Base-by-base conservation (phyloP, 164 flowering plant species). In the Nelumbo lutea region DNA sequence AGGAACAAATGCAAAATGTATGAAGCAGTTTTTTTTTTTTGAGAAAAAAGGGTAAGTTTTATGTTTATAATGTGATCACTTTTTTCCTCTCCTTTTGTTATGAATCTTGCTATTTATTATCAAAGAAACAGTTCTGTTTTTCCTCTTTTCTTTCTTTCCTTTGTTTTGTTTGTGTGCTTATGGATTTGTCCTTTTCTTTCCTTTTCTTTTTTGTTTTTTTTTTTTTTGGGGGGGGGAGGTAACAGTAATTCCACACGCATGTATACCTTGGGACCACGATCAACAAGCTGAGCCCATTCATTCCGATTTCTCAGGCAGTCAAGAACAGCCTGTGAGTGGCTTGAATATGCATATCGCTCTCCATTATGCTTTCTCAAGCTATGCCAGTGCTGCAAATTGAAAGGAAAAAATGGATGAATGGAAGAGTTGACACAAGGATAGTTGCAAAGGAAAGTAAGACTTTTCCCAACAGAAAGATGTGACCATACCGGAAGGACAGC, bases 271-370 rank as follows among this genome's bases (percentile, higher is more conserved):
- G 99, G 97, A 64, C 96, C 97, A 62, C 97, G 97, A 73, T 92
- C 99, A 69, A 92, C 90, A 74, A 95, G 79, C 63, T 80, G 88
- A 53, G 98, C 90, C 99, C 97, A 92, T 80, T 92, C 96, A 75
- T 80, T 85, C 60, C 97, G 81, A 69, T 95, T 95, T 75, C 96
- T 85, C 83, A 92, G 75, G 80, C 96, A 92, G 82, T 95, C 99
- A 72, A 95, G 95, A 78, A 95, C 98, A 72, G 98, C 99, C 76
- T 92, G 97, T 14, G 97, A 89, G 81, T 86, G 99, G 77, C 90
- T 95, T 40, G 98, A 79, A 79, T 92, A 95, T 52, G 99, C 98
- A 84, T 92, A 90, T 1, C 89, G 89, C 79, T 95, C 97, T 62
- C 99, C 99, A 83, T 92, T 92, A 75, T 86, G 93, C 80, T 95